These are phyloP conservation scores for Coleophoma eucalyptorum DNA, from an alignment of 2,329 filamentous ascomycete genomes.

Conservation along the genomic window DNA sequence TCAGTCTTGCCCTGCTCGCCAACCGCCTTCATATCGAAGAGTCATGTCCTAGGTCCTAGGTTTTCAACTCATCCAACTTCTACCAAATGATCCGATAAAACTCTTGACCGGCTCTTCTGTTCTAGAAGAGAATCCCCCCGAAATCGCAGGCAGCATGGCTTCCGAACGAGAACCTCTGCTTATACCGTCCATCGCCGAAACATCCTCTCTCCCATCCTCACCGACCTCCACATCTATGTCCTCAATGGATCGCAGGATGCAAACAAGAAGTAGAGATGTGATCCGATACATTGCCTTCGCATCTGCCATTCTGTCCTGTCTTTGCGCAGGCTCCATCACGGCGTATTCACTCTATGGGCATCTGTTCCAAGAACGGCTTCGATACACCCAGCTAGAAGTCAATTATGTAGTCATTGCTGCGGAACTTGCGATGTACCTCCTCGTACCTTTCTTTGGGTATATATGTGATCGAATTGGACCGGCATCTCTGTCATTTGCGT, in stretches of 20 bases:
- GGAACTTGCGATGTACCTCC: constrained; percentile 84
- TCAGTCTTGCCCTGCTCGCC: too few species aligned
- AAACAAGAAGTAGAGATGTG: constrained; percentile 16
- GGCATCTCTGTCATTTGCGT: constrained; percentile 68
- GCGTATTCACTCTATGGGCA: constrained; percentile 94
- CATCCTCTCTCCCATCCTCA: constrained; percentile 12
- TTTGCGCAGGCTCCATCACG: constrained; percentile 88
- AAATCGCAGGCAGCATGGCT: not conserved
- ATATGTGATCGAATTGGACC: constrained; percentile 87
- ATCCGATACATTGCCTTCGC: constrained; percentile 43
- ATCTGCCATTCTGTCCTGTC: constrained; percentile 50
- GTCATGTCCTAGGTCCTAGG: too few species aligned
- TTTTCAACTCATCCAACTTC: too few species aligned
- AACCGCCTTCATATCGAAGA: too few species aligned
- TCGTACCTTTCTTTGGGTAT: constrained; percentile 86
- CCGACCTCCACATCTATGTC: constrained; percentile 10
- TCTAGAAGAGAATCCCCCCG: too few species aligned
- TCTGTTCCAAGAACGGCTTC: constrained; percentile 79
- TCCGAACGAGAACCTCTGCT: not conserved
- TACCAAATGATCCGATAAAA: too few species aligned
- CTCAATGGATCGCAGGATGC: constrained; percentile 9
- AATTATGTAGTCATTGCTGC: constrained; percentile 86
- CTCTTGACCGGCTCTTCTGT: too few species aligned
- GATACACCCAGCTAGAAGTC: constrained; percentile 88
- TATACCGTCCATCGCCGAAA: not conserved